These are phyloP conservation scores for Kodamaea fungicola DNA, from an alignment of 1,139 yeast genomes.

Conservation along the genomic window DNA sequence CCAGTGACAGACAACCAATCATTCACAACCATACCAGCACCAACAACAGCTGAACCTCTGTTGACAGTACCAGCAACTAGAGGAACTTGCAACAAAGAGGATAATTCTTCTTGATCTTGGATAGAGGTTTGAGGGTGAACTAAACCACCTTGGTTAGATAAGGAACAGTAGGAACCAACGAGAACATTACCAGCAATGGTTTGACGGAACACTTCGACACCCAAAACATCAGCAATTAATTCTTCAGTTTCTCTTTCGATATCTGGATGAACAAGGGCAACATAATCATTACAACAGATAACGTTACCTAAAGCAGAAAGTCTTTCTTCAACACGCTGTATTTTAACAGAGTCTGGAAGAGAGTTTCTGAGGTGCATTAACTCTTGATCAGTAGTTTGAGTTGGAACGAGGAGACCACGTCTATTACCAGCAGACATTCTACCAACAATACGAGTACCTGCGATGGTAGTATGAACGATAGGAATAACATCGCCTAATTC, in stretches of 20 bases:
- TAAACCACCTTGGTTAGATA: slow-evolving; percentile 96
- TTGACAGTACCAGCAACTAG: slow-evolving; percentile 98
- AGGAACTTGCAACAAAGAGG: slow-evolving; percentile 93
- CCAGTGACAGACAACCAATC: slow-evolving; percentile 99
- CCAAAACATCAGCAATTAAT: slow-evolving; percentile 95
- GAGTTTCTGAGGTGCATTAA: slow-evolving; percentile 96
- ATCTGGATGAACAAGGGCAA: slow-evolving; percentile 98
- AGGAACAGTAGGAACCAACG: slow-evolving; percentile 93
- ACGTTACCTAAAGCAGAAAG: slow-evolving; percentile 96
- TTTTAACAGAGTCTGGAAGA: slow-evolving; percentile 92
- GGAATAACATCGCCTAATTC: slow-evolving; percentile 96
- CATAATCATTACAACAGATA: slow-evolving; percentile 97
- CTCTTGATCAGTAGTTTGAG: slow-evolving; percentile 99
- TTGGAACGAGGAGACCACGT: slow-evolving; percentile 94
- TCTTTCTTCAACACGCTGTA: slow-evolving; percentile 97
- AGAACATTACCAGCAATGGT: slow-evolving; percentile 97
- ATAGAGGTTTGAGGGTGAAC: slow-evolving; percentile 97
- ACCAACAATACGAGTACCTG: slow-evolving; percentile 97
- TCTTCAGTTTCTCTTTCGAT: slow-evolving; percentile 99
- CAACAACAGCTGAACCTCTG: slow-evolving; percentile 96
- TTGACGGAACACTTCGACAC: slow-evolving; percentile 98
- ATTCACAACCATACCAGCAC: slow-evolving; percentile 98
- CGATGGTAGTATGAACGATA: slow-evolving; percentile 94
- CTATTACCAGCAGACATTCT: slow-evolving; percentile 99
- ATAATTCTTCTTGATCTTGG: slow-evolving; percentile 97